Percentiles rank a stretch among this genome's conserved stretches.
Evolutionary conservation across 208 protist species (phyloP).

Genomic region (Crithidia thermophila): DNA sequence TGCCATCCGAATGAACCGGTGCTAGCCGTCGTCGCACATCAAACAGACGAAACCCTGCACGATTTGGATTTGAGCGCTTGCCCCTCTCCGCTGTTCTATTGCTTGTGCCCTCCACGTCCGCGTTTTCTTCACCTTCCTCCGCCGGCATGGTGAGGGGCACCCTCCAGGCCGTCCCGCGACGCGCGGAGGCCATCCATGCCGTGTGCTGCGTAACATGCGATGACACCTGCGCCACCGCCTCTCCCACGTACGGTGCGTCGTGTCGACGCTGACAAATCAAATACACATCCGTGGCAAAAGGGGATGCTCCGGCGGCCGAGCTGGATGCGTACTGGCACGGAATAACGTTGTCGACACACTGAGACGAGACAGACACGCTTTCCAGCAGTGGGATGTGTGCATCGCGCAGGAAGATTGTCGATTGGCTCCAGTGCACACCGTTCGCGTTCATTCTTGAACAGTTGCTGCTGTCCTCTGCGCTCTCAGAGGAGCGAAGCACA

Average conservation of each 20-base stretch:
- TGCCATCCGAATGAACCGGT: background rate
- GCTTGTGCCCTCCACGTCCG: background rate
- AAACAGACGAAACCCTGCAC: constrained; percentile 15
- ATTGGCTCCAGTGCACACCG: constrained; percentile 6
- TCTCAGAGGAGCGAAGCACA: constrained; percentile 7
- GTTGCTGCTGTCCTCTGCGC: background rate
- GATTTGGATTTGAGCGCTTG: background rate
- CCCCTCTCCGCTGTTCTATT: background rate
- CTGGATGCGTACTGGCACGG: background rate
- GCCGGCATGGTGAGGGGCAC: constrained; percentile 27
- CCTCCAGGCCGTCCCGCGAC: constrained; percentile 27
- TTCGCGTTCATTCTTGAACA: background rate
- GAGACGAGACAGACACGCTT: background rate
- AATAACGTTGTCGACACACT: background rate
- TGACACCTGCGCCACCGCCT: background rate
- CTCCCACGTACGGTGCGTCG: constrained; percentile 6
- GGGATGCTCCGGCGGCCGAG: background rate
- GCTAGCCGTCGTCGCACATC: constrained; percentile 15
- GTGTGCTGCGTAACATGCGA: background rate
- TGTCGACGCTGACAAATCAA: constrained; percentile 18
- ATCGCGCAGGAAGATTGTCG: constrained; percentile 24
- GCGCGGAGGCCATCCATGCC: constrained; percentile 34
- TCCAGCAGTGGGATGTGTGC: constrained; percentile 3
- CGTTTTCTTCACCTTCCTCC: constrained; percentile 1
- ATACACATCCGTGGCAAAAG: background rate